A percentile compares a stretch with the other conserved stretches of the same genome.
Evolutionary conservation across 768 basidiomycete genomes (phyloP).

Genomic region (Termitomyces eurrhizus): DNA sequence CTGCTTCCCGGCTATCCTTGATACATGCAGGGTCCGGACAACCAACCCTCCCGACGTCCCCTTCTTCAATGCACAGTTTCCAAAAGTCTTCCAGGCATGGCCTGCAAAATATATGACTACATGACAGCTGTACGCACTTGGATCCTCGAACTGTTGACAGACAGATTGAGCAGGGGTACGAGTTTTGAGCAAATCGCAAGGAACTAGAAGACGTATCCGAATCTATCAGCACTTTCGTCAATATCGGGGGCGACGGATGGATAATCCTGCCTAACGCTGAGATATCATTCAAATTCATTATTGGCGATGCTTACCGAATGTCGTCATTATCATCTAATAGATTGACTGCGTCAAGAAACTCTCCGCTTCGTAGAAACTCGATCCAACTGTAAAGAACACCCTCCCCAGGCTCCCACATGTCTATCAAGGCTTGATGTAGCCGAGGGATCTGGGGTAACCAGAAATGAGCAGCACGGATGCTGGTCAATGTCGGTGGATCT

Average conservation of each 20-base stretch:
- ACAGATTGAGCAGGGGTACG: constrained; percentile 77
- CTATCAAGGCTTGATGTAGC: constrained; percentile 38
- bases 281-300: constrained; percentile 4
- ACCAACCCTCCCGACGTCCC: constrained; percentile 68
- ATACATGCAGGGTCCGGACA: constrained; percentile 82
- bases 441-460: constrained; percentile 48
- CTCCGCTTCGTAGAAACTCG: constrained; percentile 65
- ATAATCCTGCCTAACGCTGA: constrained; percentile 36
- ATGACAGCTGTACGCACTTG: constrained; percentile 66
- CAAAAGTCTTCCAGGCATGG: constrained; percentile 79
- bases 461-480: constrained; percentile 50
- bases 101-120: constrained; percentile 82
- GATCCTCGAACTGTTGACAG: constrained; percentile 69
- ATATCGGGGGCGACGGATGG: constrained; percentile 53
- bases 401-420: constrained; percentile 60
- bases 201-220: constrained; percentile 46
- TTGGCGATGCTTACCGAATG: constrained; percentile 33
- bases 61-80: constrained; percentile 77
- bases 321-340: constrained; percentile 28
- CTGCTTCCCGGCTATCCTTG: constrained; percentile 56
- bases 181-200: constrained; percentile 54
- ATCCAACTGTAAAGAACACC: constrained; percentile 67
- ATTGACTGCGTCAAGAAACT: constrained; percentile 50
- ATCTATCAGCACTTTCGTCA: constrained; percentile 44
- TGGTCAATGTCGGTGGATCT: constrained; percentile 48